Percentiles rank a stretch among this genome's conserved stretches.
phyloP scores from a whole-genome alignment of 495 filamentous ascomycete genomes.

The Aspergillus bertholletiae region DNA sequence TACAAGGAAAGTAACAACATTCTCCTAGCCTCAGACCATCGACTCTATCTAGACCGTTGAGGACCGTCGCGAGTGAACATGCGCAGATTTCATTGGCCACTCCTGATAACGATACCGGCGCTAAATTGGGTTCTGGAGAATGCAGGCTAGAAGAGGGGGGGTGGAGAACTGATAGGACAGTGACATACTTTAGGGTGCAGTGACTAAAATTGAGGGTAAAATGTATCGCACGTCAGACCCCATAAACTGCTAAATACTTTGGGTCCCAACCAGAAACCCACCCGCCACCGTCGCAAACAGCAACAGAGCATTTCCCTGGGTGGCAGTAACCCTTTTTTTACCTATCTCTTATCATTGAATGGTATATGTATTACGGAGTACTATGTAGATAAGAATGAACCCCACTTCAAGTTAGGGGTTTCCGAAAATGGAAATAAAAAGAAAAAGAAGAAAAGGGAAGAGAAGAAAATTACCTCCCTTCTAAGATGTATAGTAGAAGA shows the following conservation, averaged over 20 bases:
- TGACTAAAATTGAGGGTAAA: background rate
- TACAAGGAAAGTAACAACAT: background rate
- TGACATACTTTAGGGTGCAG: background rate
- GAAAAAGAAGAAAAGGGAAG: background rate
- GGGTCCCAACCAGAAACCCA: background rate
- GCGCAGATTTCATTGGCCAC: background rate
- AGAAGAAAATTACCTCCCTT: background rate
- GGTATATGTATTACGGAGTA: background rate
- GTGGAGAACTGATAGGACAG: background rate
- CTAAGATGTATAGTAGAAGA: background rate
- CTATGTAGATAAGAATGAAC: background rate
- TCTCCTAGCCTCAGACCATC: background rate
- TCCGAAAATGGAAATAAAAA: background rate
- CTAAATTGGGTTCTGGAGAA: background rate
- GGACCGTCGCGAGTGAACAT: background rate
- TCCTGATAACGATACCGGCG: background rate
- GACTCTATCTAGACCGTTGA: background rate
- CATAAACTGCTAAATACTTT: background rate
- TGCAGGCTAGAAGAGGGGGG: background rate
- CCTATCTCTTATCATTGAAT: background rate
- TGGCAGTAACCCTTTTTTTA: too few species aligned
- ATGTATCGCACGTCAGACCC: background rate
- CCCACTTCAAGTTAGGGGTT: background rate
- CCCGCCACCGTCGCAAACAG: background rate
- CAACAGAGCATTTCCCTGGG: too few species aligned